These are phyloP conservation scores for Suillus brevipes DNA, from an alignment of 768 basidiomycete genomes.

Conservation along the genomic window DNA sequence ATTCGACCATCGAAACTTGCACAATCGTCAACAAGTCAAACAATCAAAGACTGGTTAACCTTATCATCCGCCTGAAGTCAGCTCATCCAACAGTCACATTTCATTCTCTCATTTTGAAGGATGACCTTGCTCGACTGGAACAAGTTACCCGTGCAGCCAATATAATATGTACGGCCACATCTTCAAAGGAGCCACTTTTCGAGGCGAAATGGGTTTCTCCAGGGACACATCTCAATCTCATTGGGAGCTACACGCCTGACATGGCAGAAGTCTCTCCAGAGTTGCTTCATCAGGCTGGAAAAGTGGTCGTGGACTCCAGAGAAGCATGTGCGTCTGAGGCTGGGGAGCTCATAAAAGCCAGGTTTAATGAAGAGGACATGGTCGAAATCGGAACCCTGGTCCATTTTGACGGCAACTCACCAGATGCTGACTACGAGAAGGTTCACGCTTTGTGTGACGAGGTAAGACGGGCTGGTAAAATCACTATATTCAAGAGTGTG, in stretches of 20 bases:
- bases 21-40: constrained; percentile 64
- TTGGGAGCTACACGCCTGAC: constrained; percentile 78
- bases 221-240: constrained; percentile 70
- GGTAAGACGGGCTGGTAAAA: constrained; percentile 37
- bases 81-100: constrained; percentile 29
- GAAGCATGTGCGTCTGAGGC: constrained; percentile 74
- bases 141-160: constrained; percentile 34
- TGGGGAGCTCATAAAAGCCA: constrained; percentile 74
- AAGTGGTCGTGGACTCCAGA: constrained; percentile 73
- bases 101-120: constrained; percentile 11
- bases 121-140: constrained; percentile 5
- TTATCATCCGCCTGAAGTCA: constrained; percentile 33
- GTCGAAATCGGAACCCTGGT: constrained; percentile 74
- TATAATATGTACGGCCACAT: constrained; percentile 75
- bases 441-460: constrained; percentile 14
- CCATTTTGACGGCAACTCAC: not conserved
- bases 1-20: constrained; percentile 51
- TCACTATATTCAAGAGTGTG: constrained; percentile 88
- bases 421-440: constrained; percentile 13
- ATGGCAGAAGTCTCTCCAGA: constrained; percentile 76
- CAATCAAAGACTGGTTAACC: constrained; percentile 46
- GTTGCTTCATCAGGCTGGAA: constrained; percentile 55
- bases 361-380: constrained; percentile 39
- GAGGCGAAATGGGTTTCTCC: constrained; percentile 59
- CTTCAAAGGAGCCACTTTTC: constrained; percentile 70